Base-by-base conservation (phyloP, 345 rosid species). In the Cardamine chenopodiifolia region DNA sequence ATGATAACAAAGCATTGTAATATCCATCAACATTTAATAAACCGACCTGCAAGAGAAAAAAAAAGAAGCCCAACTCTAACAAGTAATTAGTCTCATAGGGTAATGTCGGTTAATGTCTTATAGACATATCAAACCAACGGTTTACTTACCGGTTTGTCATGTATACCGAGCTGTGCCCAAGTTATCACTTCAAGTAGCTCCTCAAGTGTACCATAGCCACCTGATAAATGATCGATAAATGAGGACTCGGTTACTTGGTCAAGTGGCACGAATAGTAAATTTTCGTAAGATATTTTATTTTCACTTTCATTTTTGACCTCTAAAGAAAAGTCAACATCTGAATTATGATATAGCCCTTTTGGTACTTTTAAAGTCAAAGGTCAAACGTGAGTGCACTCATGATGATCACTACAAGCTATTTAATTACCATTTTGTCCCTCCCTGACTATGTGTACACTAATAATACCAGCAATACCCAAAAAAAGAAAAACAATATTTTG, bases 121-220 rank as follows among this genome's bases (percentile, higher is more conserved):
- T 22, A 2, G 7, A 12, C 4, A 56, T 19, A 8, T 8, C 49
- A 28, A 26, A 19, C 14, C 40, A 32, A 17, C 7, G 48, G 32
- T 32, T 62, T 32, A 58, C 83, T 52, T 71, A 87, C 89, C 56
- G 89, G 91, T 68, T 87, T 85, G 48, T 82, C 18, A 81, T 83
- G 91, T 73, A 87, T 82, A 56, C 91, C 89, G 28, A 87, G 88
- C 58, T 87, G 85, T 61, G 88, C 80, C 90, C 88, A 86, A 4
- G 86, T 81, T 67, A 86, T 86, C 52, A 86, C 76, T 72, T 84
- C 90, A 48, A 86, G 88, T 76, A 83, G 60, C 83, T 87, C 91
- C 64, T 87, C 89, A 67, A 85, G 71, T 54, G 91, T 85, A 74
- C 91, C 91, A 68, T 82, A 87, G 14, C 91, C 91, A 74, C 87